Evolutionary conservation across 1,284 basidiomycete species (phyloP).

Genomic region (Marasmius fiardii): DNA sequence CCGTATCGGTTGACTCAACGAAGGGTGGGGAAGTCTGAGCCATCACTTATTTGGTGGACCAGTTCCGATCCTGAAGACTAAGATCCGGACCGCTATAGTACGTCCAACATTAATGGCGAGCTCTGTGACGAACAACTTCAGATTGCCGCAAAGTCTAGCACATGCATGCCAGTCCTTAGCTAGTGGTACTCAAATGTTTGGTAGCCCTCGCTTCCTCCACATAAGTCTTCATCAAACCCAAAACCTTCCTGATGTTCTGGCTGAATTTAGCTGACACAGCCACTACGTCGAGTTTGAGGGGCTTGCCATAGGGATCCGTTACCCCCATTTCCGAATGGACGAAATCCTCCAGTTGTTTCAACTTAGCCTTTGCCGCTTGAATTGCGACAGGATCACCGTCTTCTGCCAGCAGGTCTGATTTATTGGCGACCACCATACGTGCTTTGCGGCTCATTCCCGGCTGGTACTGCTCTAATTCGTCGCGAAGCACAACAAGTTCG

Average conservation of each 20-base stretch:
- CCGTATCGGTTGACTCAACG: no score
- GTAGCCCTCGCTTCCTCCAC: slow-evolving; percentile 51
- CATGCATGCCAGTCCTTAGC: no score
- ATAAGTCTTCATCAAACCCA: slow-evolving; percentile 61
- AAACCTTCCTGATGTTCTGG: slow-evolving; percentile 69
- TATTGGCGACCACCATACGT: slow-evolving; percentile 88
- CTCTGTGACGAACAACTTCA: no score
- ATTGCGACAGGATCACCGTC: slow-evolving; percentile 43
- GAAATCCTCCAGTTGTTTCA: slow-evolving; percentile 51
- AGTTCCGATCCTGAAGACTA: no score
- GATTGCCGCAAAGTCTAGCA: no score
- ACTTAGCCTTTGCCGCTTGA: slow-evolving; percentile 55
- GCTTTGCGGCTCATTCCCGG: slow-evolving; percentile 74
- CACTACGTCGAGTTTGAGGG: slow-evolving; percentile 56
- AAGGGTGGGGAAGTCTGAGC: no score
- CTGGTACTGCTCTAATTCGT: slow-evolving; percentile 86
- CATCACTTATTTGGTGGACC: no score
- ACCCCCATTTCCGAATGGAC: slow-evolving; percentile 46
- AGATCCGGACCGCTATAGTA: no score
- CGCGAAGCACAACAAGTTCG: slow-evolving; percentile 68
- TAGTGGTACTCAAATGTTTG: not conserved
- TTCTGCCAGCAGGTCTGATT: slow-evolving; percentile 78
- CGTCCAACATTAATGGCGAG: no score
- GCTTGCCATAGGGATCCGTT: slow-evolving; percentile 27
- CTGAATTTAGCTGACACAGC: slow-evolving; percentile 81